A percentile compares a stretch with the other conserved stretches of the same genome.
Conservation (phyloP, 768 basidiomycete genomes). For the Amylocystis lapponica region DNA sequence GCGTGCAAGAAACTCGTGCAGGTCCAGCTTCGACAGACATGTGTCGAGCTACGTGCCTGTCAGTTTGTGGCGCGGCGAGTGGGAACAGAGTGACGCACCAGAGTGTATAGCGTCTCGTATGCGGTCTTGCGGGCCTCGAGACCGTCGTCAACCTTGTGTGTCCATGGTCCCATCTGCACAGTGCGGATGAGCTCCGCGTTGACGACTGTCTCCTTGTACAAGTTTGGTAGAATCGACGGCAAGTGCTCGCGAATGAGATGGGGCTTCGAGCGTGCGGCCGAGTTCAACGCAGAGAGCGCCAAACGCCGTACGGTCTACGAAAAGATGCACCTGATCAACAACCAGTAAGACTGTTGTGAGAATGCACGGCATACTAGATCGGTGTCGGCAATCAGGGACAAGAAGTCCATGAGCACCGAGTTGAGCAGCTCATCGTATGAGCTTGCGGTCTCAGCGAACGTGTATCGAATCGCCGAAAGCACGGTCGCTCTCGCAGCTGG, state of each 20-base stretch:
- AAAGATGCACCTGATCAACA: too few relatives aligned
- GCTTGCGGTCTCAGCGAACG: constrained; percentile 80
- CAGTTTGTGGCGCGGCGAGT: too few relatives aligned
- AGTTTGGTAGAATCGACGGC: constrained; percentile 61
- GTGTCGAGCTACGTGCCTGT: constrained; percentile 84
- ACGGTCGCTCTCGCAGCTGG: constrained; percentile 81
- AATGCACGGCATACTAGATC: constrained; percentile 86
- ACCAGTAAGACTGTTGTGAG: too few relatives aligned
- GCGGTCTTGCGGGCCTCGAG: constrained; percentile 95
- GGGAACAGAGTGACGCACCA: constrained; percentile 55
- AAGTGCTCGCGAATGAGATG: constrained; percentile 87
- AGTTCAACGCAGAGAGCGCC: constrained; percentile 87
- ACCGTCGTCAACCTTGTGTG: constrained; percentile 94
- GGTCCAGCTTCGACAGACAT: constrained; percentile 81
- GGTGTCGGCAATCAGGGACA: constrained; percentile 82
- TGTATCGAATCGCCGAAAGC: constrained; percentile 86
- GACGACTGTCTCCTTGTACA: constrained; percentile 82
- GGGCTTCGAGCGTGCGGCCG: constrained; percentile 92
- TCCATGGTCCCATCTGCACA: constrained; percentile 97
- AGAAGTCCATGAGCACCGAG: constrained; percentile 84
- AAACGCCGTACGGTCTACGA: constrained; percentile 82
- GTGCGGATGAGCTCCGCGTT: constrained; percentile 79
- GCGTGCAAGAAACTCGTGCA: constrained; percentile 76
- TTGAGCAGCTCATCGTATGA: constrained; percentile 90
- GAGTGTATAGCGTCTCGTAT: constrained; percentile 94